Evolutionary conservation across 2,329 filamentous ascomycete genomes (phyloP).

Genomic region (Ascosphaera apis): DNA sequence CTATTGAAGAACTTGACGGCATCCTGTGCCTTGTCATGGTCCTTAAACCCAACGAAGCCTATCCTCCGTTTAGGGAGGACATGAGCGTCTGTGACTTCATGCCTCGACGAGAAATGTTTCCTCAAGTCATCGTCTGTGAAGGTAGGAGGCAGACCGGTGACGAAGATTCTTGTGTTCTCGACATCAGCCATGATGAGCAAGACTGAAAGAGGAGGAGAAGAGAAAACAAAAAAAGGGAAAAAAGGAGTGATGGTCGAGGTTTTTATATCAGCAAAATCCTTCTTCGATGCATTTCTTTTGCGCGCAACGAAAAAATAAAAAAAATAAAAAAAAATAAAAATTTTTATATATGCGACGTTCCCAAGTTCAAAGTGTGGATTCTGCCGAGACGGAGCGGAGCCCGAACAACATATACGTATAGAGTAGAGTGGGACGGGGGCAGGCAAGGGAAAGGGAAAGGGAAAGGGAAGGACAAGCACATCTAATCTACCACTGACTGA

Average conservation of each 20-base stretch:
- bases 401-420: no score
- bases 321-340: constrained; percentile 5
- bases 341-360: no score
- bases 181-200: constrained; percentile 24
- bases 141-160: constrained; percentile 56
- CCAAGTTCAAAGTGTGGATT: no score
- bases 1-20: constrained; percentile 92
- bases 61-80: constrained; percentile 75
- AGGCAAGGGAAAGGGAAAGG: no score
- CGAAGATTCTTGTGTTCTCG: constrained; percentile 55
- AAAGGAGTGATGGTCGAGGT: constrained; percentile 8
- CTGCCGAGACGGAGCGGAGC: no score
- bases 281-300: constrained; percentile 2
- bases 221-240: constrained; percentile 1
- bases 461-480: no score
- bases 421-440: no score
- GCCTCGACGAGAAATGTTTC: constrained; percentile 64
- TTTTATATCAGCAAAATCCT: not conserved
- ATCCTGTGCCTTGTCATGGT: constrained; percentile 50
- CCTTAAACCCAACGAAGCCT: constrained; percentile 87
- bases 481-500: no score
- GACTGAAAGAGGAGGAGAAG: constrained; percentile 1
- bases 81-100: constrained; percentile 73
- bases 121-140: constrained; percentile 68
- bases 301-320: constrained; percentile 6